Evolutionary conservation across 306 rosid species (phyloP).

Genomic region (Prinsepia uniflora): DNA sequence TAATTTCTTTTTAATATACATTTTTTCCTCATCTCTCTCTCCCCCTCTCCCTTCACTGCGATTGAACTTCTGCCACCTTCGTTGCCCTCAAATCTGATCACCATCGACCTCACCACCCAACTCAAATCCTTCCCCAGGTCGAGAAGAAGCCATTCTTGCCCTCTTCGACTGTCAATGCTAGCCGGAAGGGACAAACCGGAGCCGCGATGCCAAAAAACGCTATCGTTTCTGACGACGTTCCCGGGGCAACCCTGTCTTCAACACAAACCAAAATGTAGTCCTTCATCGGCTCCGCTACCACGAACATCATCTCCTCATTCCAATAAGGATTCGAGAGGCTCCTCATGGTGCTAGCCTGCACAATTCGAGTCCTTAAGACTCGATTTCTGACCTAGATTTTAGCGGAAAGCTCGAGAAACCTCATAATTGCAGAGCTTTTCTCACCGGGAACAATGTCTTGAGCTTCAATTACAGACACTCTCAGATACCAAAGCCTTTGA

Average conservation of each 20-base stretch:
- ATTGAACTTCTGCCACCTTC: too few relatives aligned
- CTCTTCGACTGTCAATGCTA: too few relatives aligned
- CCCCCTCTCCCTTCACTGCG: too few relatives aligned
- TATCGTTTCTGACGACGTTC: too few relatives aligned
- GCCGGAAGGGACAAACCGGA: too few relatives aligned
- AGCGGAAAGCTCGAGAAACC: slow-evolving; percentile 48
- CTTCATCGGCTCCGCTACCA: slow-evolving; percentile 57
- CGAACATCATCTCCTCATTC: slow-evolving; percentile 59
- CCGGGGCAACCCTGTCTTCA: slow-evolving; percentile 48
- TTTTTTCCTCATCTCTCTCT: too few relatives aligned
- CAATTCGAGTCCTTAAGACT: slow-evolving; percentile 43
- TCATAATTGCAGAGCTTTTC: slow-evolving; percentile 38
- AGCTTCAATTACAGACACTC: slow-evolving; percentile 49
- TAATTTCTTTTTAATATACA: too few relatives aligned
- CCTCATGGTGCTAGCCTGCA: slow-evolving; percentile 36
- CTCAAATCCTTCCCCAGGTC: too few relatives aligned
- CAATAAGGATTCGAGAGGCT: slow-evolving; percentile 54
- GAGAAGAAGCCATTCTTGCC: too few relatives aligned
- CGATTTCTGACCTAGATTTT: slow-evolving; percentile 53
- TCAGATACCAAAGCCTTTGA: slow-evolving; percentile 58
- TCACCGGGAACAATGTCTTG: slow-evolving; percentile 51
- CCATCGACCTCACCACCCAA: too few relatives aligned
- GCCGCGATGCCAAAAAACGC: too few relatives aligned
- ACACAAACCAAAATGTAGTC: slow-evolving; percentile 45
- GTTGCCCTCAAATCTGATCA: too few relatives aligned